Evolutionary conservation across 2,329 filamentous ascomycete species (phyloP), one percentile per base, ranked within the genome.

Genomic region (Monilinia aucupariae): DNA sequence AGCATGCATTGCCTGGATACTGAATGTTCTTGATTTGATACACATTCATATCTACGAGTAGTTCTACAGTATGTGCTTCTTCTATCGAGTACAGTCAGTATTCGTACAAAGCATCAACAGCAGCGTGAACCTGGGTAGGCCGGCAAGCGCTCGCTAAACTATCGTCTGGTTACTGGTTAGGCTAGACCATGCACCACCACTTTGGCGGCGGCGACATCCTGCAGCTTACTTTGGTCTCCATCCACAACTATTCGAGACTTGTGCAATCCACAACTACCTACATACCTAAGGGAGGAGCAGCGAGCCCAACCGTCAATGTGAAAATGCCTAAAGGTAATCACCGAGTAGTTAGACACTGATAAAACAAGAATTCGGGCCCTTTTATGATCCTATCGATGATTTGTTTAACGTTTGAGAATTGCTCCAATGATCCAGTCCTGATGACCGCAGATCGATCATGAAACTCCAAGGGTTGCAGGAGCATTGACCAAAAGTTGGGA

Each of bases 391-490:
- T 49, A 20, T 41, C 2, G 1, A 30, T 48, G 34, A 45, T 55
- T 61, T 47, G 50, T 61, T 61, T 61, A 27, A 55, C 41, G 50
- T 48, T 61, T 55, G 59, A 55, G 59, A 32, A 45, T 37, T 53
- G 32, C 17, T 48, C 59, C 59, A 61, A 62, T 62, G 34, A 54
- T 62, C 43, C 43, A 62, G 41, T 56, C 43, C 60, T 15, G 39
- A 56, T 47, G 32, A 48, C 51, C 51, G 30, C 20, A 48, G 51
- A 48, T 56, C 30, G 41, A 48, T 56, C 12, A 62, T 62, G 60
- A 62, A 62, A 62, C 60, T n/a, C 25, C 51, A 45, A 56, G 41
- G 50, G 41, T 56, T 27, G 27, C 30, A 41, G 15, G 30, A 56
- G 54, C 41, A 56, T 34, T 56, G 54, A 47, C 54, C 7, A 56